phyloP scores from a whole-genome alignment of 768 basidiomycete species.

The Suillus bovinus region DNA sequence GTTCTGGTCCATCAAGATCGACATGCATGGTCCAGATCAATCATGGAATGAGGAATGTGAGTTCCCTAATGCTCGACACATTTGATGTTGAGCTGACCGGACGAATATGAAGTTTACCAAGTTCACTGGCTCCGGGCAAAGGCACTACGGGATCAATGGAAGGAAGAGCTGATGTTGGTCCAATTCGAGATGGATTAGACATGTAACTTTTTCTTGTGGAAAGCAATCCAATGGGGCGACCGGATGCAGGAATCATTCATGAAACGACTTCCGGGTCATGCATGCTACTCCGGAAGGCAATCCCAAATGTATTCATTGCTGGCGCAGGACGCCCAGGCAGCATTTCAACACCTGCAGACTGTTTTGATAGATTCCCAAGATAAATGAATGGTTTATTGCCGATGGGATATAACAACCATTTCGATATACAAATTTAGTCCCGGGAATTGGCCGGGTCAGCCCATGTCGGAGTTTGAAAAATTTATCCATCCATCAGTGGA shows the following conservation, averaged over 20 bases:
- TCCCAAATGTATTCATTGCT: neutral
- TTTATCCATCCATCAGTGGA: no score
- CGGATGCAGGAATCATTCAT: neutral
- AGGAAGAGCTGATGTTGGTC: constrained; percentile 5
- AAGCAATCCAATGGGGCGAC: neutral
- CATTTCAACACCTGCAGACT: neutral
- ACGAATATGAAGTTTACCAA: constrained; percentile 6
- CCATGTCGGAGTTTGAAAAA: neutral
- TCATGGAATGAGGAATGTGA: neutral
- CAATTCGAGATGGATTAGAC: neutral
- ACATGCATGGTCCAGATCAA: neutral
- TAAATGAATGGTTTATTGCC: no score
- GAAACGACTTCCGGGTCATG: neutral
- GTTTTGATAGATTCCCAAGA: neutral
- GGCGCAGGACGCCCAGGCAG: no score
- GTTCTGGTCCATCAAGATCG: neutral
- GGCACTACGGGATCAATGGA: constrained; percentile 2
- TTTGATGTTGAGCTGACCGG: neutral
- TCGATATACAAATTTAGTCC: no score
- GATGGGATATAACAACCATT: no score
- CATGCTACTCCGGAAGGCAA: neutral
- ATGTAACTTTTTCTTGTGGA: neutral
- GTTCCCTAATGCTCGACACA: neutral
- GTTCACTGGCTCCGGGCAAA: constrained; percentile 12
- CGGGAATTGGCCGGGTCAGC: neutral